A percentile compares a stretch with the other conserved stretches of the same genome.
These are phyloP conservation scores for Cadophora sp. DNA, from an alignment of 2,329 filamentous ascomycete genomes.

Conservation along the genomic window DNA sequence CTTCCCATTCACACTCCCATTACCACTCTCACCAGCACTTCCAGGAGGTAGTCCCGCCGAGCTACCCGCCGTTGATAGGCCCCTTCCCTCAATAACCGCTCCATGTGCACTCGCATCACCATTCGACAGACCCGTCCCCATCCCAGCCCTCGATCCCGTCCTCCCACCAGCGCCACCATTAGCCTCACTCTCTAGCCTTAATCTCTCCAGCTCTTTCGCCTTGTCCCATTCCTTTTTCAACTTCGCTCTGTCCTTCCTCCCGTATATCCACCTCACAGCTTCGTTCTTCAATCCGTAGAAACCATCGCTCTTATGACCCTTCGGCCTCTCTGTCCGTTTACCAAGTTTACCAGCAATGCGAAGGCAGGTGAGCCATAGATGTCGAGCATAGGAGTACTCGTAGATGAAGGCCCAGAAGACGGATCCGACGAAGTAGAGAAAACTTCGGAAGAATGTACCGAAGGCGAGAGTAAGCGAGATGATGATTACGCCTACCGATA, in stretches of 20 bases:
- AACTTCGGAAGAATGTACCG: slow-evolving; percentile 10
- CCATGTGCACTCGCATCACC: not conserved
- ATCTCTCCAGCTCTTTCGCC: not conserved
- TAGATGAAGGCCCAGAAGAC: slow-evolving; percentile 11
- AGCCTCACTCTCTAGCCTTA: not conserved
- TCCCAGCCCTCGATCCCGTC: not conserved
- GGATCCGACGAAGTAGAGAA: slow-evolving; percentile 8
- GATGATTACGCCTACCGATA: slow-evolving; percentile 23
- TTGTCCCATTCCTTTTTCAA: not conserved
- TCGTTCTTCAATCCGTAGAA: not conserved
- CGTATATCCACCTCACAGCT: slow-evolving; percentile 16
- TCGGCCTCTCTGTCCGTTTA: not conserved
- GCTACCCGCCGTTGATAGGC: not conserved
- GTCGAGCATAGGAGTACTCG: slow-evolving; percentile 14
- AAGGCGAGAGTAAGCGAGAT: slow-evolving; percentile 28
- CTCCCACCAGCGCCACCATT: not conserved
- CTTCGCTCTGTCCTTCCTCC: slow-evolving; percentile 5
- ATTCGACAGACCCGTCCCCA: not conserved
- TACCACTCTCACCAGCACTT: not conserved
- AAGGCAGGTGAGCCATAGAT: not conserved
- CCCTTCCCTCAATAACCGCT: not conserved
- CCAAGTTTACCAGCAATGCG: not conserved
- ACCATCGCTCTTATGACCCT: slow-evolving; percentile 10
- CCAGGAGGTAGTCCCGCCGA: slow-evolving; percentile 1
- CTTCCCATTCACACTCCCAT: not conserved